Evolutionary conservation across 495 filamentous ascomycete genomes (phyloP).

Genomic region (Umbilicaria muhlenbergii): DNA sequence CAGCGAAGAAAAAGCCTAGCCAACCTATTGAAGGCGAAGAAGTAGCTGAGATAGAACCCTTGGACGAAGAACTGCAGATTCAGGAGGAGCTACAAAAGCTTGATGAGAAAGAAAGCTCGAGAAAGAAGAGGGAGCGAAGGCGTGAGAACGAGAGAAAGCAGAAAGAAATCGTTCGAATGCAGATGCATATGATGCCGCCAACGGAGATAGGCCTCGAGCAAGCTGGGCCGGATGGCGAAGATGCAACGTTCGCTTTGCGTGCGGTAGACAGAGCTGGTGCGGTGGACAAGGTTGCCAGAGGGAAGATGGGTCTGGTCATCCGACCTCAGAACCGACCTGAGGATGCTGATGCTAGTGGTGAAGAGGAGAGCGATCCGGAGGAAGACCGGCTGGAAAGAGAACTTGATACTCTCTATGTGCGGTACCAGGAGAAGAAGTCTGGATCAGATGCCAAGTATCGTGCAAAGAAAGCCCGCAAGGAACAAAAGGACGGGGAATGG

Average conservation of each 20-base stretch:
- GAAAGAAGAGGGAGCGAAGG: conserved; percentile 49
- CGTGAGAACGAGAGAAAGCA: conserved; percentile 12
- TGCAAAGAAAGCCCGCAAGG: conserved; percentile 73
- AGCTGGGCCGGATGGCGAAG: conserved; percentile 55
- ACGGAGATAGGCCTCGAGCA: conserved; percentile 95
- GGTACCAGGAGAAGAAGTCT: conserved; percentile 67
- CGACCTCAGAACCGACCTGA: conserved; percentile 25
- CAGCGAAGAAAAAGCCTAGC: conserved; percentile 49
- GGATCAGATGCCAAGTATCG: conserved; percentile 70
- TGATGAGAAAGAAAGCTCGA: conserved; percentile 55
- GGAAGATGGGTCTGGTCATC: conserved; percentile 51
- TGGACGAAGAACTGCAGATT: conserved; percentile 87
- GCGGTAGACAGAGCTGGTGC: conserved; percentile 58
- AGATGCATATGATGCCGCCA: conserved; percentile 90
- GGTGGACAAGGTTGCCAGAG: conserved; percentile 53
- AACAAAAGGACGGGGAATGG: conserved; percentile 78
- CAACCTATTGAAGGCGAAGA: conserved; percentile 40
- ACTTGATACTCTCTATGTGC: conserved; percentile 71
- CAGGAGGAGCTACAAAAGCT: conserved; percentile 74
- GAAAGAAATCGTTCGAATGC: conserved; percentile 44
- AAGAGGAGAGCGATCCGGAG: conserved; percentile 58
- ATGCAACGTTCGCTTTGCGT: conserved; percentile 72
- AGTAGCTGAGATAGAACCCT: conserved; percentile 63
- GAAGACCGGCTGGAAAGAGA: conserved; percentile 68
- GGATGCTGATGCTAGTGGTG: conserved; percentile 37